Evolutionary conservation across 345 rosid genomes (phyloP).

Genomic region (Salix exigua): DNA sequence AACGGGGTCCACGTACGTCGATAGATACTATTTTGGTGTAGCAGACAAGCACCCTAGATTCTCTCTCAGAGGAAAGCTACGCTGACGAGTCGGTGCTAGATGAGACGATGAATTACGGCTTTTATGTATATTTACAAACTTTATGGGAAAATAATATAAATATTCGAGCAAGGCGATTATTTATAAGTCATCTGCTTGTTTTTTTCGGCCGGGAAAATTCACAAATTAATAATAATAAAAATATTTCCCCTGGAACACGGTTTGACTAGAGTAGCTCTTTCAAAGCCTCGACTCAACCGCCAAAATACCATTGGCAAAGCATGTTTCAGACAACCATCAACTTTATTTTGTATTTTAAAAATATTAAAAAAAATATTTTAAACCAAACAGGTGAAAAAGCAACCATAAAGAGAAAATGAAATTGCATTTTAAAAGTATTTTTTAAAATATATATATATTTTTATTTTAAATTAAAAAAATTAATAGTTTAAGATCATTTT

Average conservation of each 20-base stretch:
- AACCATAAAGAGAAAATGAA: neutral
- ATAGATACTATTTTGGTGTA: too few species aligned
- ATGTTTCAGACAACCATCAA: neutral
- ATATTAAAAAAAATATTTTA: too few species aligned
- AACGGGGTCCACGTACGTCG: too few species aligned
- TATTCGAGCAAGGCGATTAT: neutral
- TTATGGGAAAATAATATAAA: neutral
- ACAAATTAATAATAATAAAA: neutral
- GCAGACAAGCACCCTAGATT: too few species aligned
- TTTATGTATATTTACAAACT: neutral
- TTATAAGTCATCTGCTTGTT: neutral
- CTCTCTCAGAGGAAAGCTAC: too few species aligned
- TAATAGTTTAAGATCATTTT: too few species aligned
- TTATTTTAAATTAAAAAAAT: too few species aligned
- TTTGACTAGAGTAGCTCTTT: neutral
- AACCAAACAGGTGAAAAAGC: neutral
- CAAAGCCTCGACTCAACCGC: neutral
- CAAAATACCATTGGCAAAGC: neutral
- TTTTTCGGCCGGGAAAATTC: neutral
- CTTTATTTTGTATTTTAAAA: too few species aligned
- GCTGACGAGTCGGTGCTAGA: too few species aligned
- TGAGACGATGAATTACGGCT: neutral
- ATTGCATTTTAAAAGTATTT: too few species aligned
- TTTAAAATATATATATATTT: too few species aligned
- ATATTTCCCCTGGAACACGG: neutral